Evolutionary conservation across 495 filamentous ascomycete species (phyloP).

Genomic region (Aspergillus indologenus): DNA sequence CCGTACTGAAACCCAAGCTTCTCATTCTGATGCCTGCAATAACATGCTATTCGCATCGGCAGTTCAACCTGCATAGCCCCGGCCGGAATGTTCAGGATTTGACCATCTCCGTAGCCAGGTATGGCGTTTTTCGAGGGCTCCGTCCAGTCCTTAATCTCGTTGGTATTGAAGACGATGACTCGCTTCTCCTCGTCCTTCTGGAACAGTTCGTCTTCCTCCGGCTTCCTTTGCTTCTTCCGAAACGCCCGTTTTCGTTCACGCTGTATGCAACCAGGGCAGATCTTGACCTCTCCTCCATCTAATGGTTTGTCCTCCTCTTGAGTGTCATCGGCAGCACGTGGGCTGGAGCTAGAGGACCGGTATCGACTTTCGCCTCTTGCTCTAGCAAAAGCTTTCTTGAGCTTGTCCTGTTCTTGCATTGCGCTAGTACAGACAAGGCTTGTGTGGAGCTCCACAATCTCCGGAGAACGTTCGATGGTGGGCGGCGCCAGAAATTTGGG

Average conservation of each 20-base stretch:
- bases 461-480: slow-evolving; percentile 53
- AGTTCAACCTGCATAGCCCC: slow-evolving; percentile 71
- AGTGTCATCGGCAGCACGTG: slow-evolving; percentile 30
- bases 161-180: slow-evolving; percentile 89
- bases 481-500: slow-evolving; percentile 77
- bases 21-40: slow-evolving; percentile 90
- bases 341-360: slow-evolving; percentile 27
- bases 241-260: slow-evolving; percentile 84
- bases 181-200: slow-evolving; percentile 70
- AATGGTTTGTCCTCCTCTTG: slow-evolving; percentile 64
- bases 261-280: slow-evolving; percentile 78
- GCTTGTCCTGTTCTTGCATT: slow-evolving; percentile 69
- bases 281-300: slow-evolving; percentile 81
- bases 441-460: slow-evolving; percentile 77
- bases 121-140: slow-evolving; percentile 45
- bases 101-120: slow-evolving; percentile 26
- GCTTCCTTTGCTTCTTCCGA: slow-evolving; percentile 84
- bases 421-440: slow-evolving; percentile 88
- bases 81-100: slow-evolving; percentile 44
- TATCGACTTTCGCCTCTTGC: slow-evolving; percentile 48
- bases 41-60: slow-evolving; percentile 96
- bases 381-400: slow-evolving; percentile 61
- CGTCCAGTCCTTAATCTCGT: slow-evolving; percentile 86
- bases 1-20: slow-evolving; percentile 79
- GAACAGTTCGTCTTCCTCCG: slow-evolving; percentile 79